Evolutionary conservation across 2,329 filamentous ascomycete genomes (phyloP).

Genomic region (Meredithiella fracta): DNA sequence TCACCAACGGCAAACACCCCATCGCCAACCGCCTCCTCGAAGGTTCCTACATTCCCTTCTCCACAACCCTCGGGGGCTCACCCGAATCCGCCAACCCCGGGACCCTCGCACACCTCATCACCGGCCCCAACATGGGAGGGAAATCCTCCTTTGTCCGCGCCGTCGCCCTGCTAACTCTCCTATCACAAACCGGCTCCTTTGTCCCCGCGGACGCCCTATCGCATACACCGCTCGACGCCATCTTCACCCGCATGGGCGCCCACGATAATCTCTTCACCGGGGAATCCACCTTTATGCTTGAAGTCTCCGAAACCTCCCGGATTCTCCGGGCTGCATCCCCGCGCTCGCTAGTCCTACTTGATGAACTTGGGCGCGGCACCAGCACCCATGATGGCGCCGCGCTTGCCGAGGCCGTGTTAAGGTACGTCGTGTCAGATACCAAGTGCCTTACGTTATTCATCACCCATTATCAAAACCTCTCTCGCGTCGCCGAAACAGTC

Average conservation of each 20-base stretch:
- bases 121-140: constrained; percentile 96
- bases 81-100: constrained; percentile 19
- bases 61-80: constrained; percentile 40
- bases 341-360: constrained; percentile 73
- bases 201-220: constrained; percentile 62
- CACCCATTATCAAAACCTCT: constrained; percentile 87
- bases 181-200: constrained; percentile 88
- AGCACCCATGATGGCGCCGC: constrained; percentile 92
- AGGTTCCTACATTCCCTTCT: constrained; percentile 80
- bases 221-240: constrained; percentile 74
- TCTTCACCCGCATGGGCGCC: constrained; percentile 91
- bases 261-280: constrained; percentile 91
- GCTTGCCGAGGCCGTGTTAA: constrained; percentile 81
- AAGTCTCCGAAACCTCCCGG: constrained; percentile 78
- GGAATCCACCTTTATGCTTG: constrained; percentile 96
- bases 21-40: constrained; percentile 88
- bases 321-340: constrained; percentile 82
- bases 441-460: constrained; percentile 82
- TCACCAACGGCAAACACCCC: constrained; percentile 68
- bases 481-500: constrained; percentile 53
- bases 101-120: constrained; percentile 68
- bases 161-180: constrained; percentile 77
- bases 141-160: constrained; percentile 96
- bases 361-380: constrained; percentile 86
- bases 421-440: constrained; percentile 61